Percentiles rank a stretch among this genome's conserved stretches.
phyloP scores from a whole-genome alignment of 371 early-diverging fungal genomes.

The Catenaria anguillulae region DNA sequence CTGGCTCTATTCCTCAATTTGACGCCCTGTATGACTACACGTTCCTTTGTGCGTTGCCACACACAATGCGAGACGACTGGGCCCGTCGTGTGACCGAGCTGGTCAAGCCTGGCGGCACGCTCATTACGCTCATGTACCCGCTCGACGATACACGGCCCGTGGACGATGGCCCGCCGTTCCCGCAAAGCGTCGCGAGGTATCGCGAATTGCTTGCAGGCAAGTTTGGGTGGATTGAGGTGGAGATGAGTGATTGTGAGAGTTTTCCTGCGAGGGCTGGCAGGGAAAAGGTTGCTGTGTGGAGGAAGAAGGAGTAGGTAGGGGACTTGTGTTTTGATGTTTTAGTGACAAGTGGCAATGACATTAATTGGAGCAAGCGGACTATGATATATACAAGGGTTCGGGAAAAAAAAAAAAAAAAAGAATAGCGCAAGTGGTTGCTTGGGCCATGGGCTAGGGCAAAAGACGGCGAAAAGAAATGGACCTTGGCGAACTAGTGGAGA shows the following conservation, averaged over 20 bases:
- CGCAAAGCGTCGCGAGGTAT: conserved; percentile 14
- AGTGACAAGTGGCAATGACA: no score
- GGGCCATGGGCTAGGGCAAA: no score
- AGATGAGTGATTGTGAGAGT: conserved; percentile 32
- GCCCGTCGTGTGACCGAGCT: conserved; percentile 50
- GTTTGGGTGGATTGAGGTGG: conserved; percentile 45
- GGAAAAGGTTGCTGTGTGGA: conserved; percentile 48
- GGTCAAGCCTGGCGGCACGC: conserved; percentile 50
- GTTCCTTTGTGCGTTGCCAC: conserved; percentile 74
- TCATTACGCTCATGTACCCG: conserved; percentile 72
- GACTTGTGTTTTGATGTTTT: no score
- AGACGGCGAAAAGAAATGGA: no score
- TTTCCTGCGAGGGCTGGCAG: conserved; percentile 30
- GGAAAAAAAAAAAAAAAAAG: no score
- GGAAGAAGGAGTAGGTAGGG: no score
- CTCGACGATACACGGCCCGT: conserved; percentile 21
- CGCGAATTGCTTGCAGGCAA: conserved; percentile 26
- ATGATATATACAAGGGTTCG: no score
- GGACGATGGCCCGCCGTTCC: conserved; percentile 49
- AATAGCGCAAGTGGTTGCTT: no score
- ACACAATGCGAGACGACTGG: conserved; percentile 50
- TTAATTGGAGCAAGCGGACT: no score
- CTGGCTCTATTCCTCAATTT: conserved; percentile 29
- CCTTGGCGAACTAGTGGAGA: no score
- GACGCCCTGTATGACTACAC: conserved; percentile 74